Evolutionary conservation across 768 basidiomycete genomes (phyloP), one percentile per base, ranked within the genome.

Genomic region (Lanmaoa pseudosensibilis): DNA sequence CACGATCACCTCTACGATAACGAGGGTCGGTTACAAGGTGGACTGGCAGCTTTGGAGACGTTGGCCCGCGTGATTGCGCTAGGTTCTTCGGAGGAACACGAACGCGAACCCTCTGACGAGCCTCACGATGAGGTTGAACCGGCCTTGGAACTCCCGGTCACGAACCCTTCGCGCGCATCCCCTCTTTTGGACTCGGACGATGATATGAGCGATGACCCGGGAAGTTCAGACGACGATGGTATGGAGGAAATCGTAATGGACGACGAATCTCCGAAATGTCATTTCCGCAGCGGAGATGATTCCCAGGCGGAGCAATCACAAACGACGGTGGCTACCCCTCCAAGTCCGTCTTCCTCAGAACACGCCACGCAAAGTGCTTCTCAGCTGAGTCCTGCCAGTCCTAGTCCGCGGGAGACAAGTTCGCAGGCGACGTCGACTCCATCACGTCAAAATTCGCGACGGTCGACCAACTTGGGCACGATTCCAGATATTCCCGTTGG

Each of bases 1-100:
- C 85, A 80, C 53, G 81, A 83, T 45, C 79, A 83, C 23, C 75
- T 86, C n/a, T 94, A 93, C 71, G 92, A 92, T 66, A 75, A 78
- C 2, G 84, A 92, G 50, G 96, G 96, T 19, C 84, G 91, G 27
- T 74, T 99, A 41, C 85, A 87, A 62, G 94, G 94, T n/a, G 95
- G 96, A 6, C 74, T 97, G 12, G 76, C 84, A 2, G 87, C 88
- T 13, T 76, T 97, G 51, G 94, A 97, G 68, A 87, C 91, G 52
- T 77, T 99, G 8, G 92, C 94, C 0, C 84, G 86, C 27, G 91
- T 95, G 3, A 89, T 97, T 16, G 81, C 86, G 0, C 76, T 86
- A 46, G 83, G 82, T 47, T 79, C 78, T 23, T 81, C 80, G 13
- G 80, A 80, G 18, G 81, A 81, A 5, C 74, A 73, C 16, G 80